Percentiles rank a stretch among this genome's conserved stretches.
phyloP scores from a whole-genome alignment of 2,329 filamentous ascomycete genomes.

The Tolypocladium amazonense region DNA sequence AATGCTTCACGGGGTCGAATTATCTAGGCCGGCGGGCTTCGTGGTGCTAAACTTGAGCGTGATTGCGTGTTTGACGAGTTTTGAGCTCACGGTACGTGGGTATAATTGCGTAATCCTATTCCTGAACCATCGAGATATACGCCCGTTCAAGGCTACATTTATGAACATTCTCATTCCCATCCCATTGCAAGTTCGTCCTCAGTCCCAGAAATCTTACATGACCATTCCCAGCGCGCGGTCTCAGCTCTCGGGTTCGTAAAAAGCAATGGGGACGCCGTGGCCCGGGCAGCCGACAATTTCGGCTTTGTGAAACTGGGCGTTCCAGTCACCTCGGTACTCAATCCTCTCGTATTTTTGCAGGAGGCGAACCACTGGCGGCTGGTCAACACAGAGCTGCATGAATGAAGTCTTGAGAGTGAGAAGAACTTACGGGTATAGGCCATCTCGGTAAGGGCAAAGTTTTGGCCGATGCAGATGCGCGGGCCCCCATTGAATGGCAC shows the following conservation, averaged over 20 bases:
- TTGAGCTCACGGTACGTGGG: background rate
- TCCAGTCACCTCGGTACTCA: conserved; percentile 36
- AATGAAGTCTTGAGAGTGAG: background rate
- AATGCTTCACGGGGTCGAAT: too few species aligned
- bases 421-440: conserved; percentile 9
- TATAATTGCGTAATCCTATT: background rate
- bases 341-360: conserved; percentile 49
- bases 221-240: background rate
- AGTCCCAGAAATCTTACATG: background rate
- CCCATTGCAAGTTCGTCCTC: background rate
- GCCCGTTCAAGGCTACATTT: background rate
- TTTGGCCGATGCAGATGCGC: conserved; percentile 67
- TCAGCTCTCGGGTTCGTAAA: conserved; percentile 18
- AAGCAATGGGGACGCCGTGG: conserved; percentile 28
- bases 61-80: background rate
- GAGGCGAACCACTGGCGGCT: conserved; percentile 31
- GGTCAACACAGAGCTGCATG: background rate
- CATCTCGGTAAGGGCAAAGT: conserved; percentile 73
- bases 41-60: too few species aligned
- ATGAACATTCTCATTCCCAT: background rate
- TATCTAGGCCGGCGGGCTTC: too few species aligned
- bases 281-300: conserved; percentile 33
- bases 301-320: conserved; percentile 30
- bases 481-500: conserved; percentile 68
- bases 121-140: background rate